Base-by-base conservation (phyloP, 768 basidiomycete genomes). In the Ramaria sp. region DNA sequence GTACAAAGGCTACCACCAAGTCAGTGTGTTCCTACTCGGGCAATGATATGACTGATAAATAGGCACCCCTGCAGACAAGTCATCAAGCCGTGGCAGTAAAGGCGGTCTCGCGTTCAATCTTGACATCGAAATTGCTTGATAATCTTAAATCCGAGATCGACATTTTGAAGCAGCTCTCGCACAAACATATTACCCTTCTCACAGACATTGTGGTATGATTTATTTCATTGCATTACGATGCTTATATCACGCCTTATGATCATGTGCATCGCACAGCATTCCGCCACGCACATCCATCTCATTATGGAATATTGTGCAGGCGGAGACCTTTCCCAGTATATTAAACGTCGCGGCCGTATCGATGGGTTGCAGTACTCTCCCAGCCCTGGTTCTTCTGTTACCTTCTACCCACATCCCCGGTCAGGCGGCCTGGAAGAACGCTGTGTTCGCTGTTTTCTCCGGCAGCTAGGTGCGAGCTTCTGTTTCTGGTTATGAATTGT, bases 91-190 rank as follows among this genome's bases (percentile, higher is more conserved):
- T 97, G 38, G 96, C 96, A 7, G 86, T 99, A 72, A 98, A 99
- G 77, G 89, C 92, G 7, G 91, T 99, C 54, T 85, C 88, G 59
- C 82, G 86, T 52, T 82, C 87, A 65, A 90, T 84, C 62, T 80
- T 99, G 38, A 92, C 86, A 37, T 75, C 88, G 13, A 99, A 97
- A 71, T 80, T 97, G 17, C 83, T 97, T 58, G 94, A 98, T 73
- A 98, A 97, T 67, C 81, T 98, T n/a, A 92, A 96, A 68, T 89
- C 88, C 63, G 96, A 99, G 76, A 97, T 98, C 58, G 84, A 91
- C 60, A 97, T 99, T 61, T 81, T 98, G 64, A 98, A 97, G 74
- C 84, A 85, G 1, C 79, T 97, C 51, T 88, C 86, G 4, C 93
- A 99, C 70, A 76, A 88, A 43, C 92, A 98, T 72, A 89, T 99